These are phyloP conservation scores for Earliella scabrosa DNA, from an alignment of 1,284 basidiomycete genomes.

Conservation along the genomic window DNA sequence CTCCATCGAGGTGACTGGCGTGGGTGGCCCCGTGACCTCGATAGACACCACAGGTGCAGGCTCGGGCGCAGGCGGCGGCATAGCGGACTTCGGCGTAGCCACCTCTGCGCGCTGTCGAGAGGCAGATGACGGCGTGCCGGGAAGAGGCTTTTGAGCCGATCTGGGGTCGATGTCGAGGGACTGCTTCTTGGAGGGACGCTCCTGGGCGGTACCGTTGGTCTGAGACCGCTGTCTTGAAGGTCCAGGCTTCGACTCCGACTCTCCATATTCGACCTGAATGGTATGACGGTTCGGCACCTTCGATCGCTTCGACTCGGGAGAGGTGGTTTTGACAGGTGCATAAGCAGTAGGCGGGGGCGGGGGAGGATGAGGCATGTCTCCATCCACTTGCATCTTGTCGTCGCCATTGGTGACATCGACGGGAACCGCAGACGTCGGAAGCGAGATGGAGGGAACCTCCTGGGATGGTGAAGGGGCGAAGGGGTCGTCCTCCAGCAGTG, in stretches of 20 bases:
- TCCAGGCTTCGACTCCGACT: slow-evolving; percentile 37
- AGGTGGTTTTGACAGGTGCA: slow-evolving; percentile 35
- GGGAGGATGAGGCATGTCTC: slow-evolving; percentile 19
- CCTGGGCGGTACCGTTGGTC: slow-evolving; percentile 16
- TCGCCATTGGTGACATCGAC: slow-evolving; percentile 11
- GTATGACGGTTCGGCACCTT: slow-evolving; percentile 73
- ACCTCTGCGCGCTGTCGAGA: slow-evolving; percentile 28
- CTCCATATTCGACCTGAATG: slow-evolving; percentile 89
- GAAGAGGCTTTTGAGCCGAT: slow-evolving; percentile 40
- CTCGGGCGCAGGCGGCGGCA: slow-evolving; percentile 9
- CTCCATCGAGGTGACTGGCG: slow-evolving; percentile 41
- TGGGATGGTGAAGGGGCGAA: slow-evolving; percentile 44
- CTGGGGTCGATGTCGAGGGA: slow-evolving; percentile 33
- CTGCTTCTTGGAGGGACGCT: slow-evolving; percentile 32
- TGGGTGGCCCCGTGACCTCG: slow-evolving; percentile 54
- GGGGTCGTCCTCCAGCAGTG: slow-evolving; percentile 53
- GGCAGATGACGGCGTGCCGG: slow-evolving; percentile 30
- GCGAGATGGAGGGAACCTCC: slow-evolving; percentile 29
- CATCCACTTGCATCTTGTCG: slow-evolving; percentile 18
- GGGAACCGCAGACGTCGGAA: slow-evolving; percentile 11
- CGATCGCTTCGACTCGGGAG: slow-evolving; percentile 43
- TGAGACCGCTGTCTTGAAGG: slow-evolving; percentile 31
- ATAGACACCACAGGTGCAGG: slow-evolving; percentile 43
- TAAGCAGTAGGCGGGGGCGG: slow-evolving; percentile 26
- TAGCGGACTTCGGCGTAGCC: slow-evolving; percentile 1